phyloP scores from a whole-genome alignment of 768 basidiomycete genomes.

The Phylloporus arenicola region DNA sequence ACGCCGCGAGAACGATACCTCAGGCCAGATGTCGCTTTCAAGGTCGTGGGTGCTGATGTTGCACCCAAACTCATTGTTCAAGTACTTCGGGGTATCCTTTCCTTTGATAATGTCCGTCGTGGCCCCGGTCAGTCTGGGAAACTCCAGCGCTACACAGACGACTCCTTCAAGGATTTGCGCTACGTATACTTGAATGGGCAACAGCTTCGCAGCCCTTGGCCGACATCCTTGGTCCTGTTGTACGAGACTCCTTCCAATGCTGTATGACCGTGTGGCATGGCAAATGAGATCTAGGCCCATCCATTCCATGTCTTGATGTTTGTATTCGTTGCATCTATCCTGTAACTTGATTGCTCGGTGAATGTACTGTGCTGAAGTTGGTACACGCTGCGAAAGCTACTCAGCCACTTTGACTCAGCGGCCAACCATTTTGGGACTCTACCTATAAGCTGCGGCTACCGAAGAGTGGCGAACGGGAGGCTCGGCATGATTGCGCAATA shows the following conservation, averaged over 20 bases:
- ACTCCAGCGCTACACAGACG: conserved; percentile 54
- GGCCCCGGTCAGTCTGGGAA: conserved; percentile 64
- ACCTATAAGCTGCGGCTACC: background rate
- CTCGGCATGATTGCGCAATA: background rate
- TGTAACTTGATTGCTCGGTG: background rate
- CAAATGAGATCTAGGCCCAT: background rate
- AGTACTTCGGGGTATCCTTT: conserved; percentile 60
- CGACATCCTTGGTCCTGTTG: conserved; percentile 57
- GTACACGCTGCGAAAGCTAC: no score
- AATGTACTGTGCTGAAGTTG: background rate
- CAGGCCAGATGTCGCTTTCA: conserved; percentile 43
- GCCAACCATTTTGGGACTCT: no score
- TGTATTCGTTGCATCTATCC: background rate
- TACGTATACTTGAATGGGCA: conserved; percentile 52
- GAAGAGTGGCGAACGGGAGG: background rate
- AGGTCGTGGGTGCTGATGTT: conserved; percentile 48
- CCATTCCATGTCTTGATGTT: background rate
- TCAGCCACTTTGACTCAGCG: no score
- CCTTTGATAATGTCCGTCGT: conserved; percentile 52
- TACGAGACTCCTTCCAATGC: conserved; percentile 18
- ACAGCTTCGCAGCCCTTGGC: conserved; percentile 58
- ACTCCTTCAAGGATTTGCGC: conserved; percentile 41
- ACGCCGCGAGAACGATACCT: conserved; percentile 41
- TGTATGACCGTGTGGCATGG: conserved; percentile 12
- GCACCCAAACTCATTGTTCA: conserved; percentile 56